phyloP scores from a whole-genome alignment of 768 basidiomycete genomes.

The Flagelloscypha sp. region DNA sequence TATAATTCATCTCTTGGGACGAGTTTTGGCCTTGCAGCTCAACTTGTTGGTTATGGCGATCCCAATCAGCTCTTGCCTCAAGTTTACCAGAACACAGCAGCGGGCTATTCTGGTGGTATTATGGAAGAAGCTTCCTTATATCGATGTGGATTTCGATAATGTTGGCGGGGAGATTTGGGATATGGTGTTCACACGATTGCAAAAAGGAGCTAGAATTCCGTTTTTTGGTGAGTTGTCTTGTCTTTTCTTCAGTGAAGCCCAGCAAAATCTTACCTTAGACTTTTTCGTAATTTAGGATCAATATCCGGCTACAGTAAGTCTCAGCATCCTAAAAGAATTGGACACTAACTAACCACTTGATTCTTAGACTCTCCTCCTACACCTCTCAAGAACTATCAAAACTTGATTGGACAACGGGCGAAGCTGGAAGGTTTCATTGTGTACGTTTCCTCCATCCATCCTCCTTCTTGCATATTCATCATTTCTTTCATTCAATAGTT shows the following conservation, averaged over 20 bases:
- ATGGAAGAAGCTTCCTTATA: constrained; percentile 64
- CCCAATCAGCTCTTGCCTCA: too few species aligned
- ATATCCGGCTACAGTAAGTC: constrained; percentile 76
- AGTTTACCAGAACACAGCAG: too few species aligned
- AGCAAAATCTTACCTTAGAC: neutral
- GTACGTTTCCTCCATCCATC: constrained; percentile 27
- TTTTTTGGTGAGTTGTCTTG: constrained; percentile 60
- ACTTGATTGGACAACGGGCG: constrained; percentile 69
- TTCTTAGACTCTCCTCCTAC: constrained; percentile 47
- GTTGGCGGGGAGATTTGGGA: constrained; percentile 74
- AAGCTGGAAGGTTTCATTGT: constrained; percentile 81
- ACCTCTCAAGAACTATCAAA: constrained; percentile 59
- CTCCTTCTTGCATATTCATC: neutral
- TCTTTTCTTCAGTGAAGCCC: neutral
- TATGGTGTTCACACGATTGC: constrained; percentile 64
- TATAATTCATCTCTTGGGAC: too few species aligned
- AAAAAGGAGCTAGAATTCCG: constrained; percentile 67
- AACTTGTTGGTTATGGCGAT: too few species aligned
- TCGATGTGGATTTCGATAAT: constrained; percentile 86
- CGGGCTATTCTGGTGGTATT: too few species aligned
- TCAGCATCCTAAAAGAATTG: neutral
- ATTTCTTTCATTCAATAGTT: constrained; percentile 29
- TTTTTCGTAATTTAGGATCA: constrained; percentile 40
- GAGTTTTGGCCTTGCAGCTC: too few species aligned
- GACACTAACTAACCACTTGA: neutral